A percentile compares a stretch with the other conserved stretches of the same genome.
Conservation (phyloP, 495 filamentous ascomycete species). For the Durotheca rogersii region DNA sequence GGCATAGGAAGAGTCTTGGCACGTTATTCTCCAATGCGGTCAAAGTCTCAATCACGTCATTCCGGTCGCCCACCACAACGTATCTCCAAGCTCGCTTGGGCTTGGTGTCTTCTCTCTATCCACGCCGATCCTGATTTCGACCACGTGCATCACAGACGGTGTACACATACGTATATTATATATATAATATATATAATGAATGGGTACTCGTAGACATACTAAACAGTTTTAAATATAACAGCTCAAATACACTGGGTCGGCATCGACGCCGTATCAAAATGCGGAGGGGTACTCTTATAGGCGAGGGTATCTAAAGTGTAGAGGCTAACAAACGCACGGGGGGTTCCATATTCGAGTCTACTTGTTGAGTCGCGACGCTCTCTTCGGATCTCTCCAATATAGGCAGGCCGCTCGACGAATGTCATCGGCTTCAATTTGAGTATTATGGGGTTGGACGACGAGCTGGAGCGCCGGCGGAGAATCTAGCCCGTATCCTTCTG, state of each 20-base stretch:
- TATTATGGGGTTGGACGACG: slow-evolving; percentile 20
- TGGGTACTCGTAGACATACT: too few relatives aligned
- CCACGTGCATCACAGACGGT: too few relatives aligned
- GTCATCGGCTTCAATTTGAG: slow-evolving; percentile 21
- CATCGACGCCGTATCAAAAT: too few relatives aligned
- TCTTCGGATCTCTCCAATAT: slow-evolving; percentile 29
- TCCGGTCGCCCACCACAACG: slow-evolving; percentile 11
- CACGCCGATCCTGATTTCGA: too few relatives aligned
- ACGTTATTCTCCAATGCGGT: slow-evolving; percentile 4
- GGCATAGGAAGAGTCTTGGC: not conserved
- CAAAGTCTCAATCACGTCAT: slow-evolving; percentile 22
- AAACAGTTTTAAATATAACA: too few relatives aligned
- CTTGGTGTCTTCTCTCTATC: slow-evolving; percentile 5
- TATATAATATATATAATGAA: too few relatives aligned
- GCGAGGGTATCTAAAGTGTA: not conserved
- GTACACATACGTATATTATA: too few relatives aligned
- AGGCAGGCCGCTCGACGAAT: slow-evolving; percentile 26
- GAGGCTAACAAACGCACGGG: slow-evolving; percentile 7
- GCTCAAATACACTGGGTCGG: too few relatives aligned
- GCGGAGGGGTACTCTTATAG: too few relatives aligned
- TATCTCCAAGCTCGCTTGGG: slow-evolving; percentile 12
- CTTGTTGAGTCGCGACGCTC: slow-evolving; percentile 23
- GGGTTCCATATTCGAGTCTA: not conserved
- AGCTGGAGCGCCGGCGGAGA: slow-evolving; percentile 26
- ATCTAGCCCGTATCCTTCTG: slow-evolving; percentile 26